Percentiles rank a stretch among this genome's conserved stretches.
Evolutionary conservation across 768 basidiomycete genomes (phyloP).

Genomic region (Russula ochroleuca): DNA sequence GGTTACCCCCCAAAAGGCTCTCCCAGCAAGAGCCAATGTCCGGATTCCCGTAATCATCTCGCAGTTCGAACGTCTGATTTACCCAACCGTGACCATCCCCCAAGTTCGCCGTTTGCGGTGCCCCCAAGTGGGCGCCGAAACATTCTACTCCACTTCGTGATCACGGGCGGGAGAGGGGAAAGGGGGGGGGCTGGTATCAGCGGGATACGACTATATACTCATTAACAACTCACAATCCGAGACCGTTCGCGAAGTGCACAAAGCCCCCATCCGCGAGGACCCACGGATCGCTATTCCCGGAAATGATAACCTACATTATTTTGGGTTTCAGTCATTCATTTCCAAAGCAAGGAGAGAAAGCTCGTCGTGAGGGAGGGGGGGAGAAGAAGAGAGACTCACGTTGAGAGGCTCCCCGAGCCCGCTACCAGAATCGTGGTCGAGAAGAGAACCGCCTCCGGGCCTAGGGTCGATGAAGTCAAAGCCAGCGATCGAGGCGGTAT

Average conservation of each 20-base stretch:
- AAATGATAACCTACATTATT: slow-evolving; percentile 22
- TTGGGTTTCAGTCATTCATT: not conserved
- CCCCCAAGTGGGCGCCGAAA: slow-evolving; percentile 36
- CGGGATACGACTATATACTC: not conserved
- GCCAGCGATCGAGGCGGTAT: not conserved
- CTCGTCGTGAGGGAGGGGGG: too few species aligned
- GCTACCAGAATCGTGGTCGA: not conserved
- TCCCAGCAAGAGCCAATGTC: slow-evolving; percentile 42
- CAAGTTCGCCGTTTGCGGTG: slow-evolving; percentile 41
- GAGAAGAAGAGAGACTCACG: not conserved
- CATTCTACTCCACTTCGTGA: slow-evolving; percentile 30
- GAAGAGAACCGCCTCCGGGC: not conserved
- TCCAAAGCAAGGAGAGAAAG: not conserved
- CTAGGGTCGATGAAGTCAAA: not conserved
- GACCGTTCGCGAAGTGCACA: slow-evolving; percentile 19
- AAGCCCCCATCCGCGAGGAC: slow-evolving; percentile 25
- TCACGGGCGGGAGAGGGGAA: not conserved
- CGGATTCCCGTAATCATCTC: slow-evolving; percentile 41
- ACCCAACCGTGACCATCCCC: slow-evolving; percentile 46
- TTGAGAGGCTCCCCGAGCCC: slow-evolving; percentile 27
- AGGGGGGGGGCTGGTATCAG: not conserved
- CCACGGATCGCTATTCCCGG: slow-evolving; percentile 18
- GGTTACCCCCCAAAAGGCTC: slow-evolving; percentile 30
- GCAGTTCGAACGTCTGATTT: slow-evolving; percentile 44
- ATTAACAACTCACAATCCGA: slow-evolving; percentile 24